Percentiles rank a stretch among this genome's conserved stretches.
Conservation (phyloP, 179 eudicot genomes). For the Silene noctiflora region DNA sequence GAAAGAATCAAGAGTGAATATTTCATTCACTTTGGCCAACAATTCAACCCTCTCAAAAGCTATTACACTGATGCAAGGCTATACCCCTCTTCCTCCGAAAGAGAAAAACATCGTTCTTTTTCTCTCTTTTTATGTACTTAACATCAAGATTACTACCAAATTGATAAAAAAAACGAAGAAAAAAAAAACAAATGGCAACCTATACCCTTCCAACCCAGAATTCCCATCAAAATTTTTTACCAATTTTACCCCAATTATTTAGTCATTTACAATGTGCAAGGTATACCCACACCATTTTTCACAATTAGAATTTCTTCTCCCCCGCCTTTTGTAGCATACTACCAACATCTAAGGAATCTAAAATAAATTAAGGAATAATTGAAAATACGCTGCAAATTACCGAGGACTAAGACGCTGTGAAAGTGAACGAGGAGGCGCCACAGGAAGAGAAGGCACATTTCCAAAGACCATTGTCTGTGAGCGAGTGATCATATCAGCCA, state of each 20-base stretch:
- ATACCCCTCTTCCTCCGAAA: conserved; percentile 11
- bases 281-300: conserved; percentile 32
- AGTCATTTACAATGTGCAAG: conserved; percentile 33
- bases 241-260: conserved; percentile 21
- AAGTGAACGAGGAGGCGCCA: conserved; percentile 42
- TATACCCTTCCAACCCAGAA: conserved; percentile 26
- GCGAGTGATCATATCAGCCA: conserved; percentile 69
- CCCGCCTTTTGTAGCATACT: conserved; percentile 18
- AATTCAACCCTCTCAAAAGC: conserved; percentile 16
- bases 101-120: conserved; percentile 6
- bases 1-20: conserved; percentile 33
- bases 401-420: conserved; percentile 40
- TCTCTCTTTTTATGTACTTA: conserved; percentile 18
- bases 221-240: conserved; percentile 15
- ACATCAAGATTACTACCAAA: conserved; percentile 15
- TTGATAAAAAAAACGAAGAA: not conserved
- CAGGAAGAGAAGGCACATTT: conserved; percentile 35
- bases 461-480: conserved; percentile 70
- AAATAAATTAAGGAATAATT: not conserved
- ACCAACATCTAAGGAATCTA: conserved; percentile 11
- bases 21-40: conserved; percentile 24
- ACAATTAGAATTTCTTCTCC: conserved; percentile 6
- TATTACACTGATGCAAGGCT: conserved; percentile 22
- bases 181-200: conserved; percentile 17
- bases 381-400: conserved; percentile 27